Base-by-base conservation (phyloP, 2,329 filamentous ascomycete species). In the Aspergillus quadricinctus region DNA sequence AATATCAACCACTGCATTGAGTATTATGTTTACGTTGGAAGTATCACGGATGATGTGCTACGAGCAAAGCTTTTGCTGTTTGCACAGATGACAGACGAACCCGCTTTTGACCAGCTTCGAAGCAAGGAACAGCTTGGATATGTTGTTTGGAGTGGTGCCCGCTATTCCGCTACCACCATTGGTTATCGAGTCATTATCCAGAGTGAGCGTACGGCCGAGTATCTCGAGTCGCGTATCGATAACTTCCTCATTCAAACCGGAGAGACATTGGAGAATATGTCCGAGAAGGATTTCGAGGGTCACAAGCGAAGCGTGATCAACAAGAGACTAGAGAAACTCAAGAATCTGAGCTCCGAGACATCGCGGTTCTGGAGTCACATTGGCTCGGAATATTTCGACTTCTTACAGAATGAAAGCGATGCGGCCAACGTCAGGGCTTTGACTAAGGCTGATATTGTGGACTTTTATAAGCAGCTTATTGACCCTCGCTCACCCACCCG, bases 61-160 rank as follows among this genome's bases (percentile, higher is more conserved):
- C 85, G 91, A 19, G 89, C 92, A 14, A 92, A 89, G 72, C 82
- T 90, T 0, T 80, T 95, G 45, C 81, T 99, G 5, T 82, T 97
- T 45, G 88, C 90, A 27, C 94, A 97, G 74, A 89, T 99, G 77
- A 87, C 91, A 0, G 89, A 96, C 55, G 94, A 99, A 76, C 92
- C 92, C 3, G 89, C 89, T 8, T 99, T 97, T 69, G 91, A 99
- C 74, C 92, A 96, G 72, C 81, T 99, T 7, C 86, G 94, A 50
- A 97, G 94, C 46, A 97, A 97, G 75, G 93, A 99, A 73, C 93
- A 99, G 75, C 87, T 99, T 6, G 94, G 94, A 11, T 99, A 99
- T 66, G 90, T 99, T 53, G 93, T 99, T 0, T 96, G 93, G 75
- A 93, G 89, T 50, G 90, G 91, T 28, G 81, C 86, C 10, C 81